Conservation (phyloP, 1,284 basidiomycete species). For the Ustilago lituana region DNA sequence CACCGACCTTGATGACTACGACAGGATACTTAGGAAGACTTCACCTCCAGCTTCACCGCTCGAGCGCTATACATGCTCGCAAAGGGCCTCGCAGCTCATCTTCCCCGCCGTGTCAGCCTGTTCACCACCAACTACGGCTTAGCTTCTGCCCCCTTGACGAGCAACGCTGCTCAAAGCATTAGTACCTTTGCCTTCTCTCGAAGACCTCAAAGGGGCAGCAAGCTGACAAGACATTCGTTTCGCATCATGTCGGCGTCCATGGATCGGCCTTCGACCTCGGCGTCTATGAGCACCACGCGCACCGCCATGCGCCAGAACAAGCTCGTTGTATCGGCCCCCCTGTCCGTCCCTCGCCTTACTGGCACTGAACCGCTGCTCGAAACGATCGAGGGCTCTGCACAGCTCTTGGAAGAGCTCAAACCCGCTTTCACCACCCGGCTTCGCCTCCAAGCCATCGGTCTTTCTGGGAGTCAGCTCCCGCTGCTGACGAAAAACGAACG, state of each 20-base stretch:
- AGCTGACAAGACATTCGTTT: neutral
- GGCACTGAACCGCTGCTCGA: slow-evolving; percentile 25
- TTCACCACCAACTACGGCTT: neutral
- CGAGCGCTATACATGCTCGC: slow-evolving; percentile 25
- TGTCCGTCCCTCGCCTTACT: slow-evolving; percentile 18
- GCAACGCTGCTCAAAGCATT: neutral
- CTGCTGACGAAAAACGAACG: slow-evolving; percentile 25
- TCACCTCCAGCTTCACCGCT: neutral
- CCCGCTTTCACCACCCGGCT: slow-evolving; percentile 20
- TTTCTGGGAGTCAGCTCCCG: slow-evolving; percentile 28
- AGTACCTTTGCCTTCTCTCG: neutral
- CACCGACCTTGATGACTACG: neutral
- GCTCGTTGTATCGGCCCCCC: slow-evolving; percentile 21
- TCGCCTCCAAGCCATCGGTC: slow-evolving; percentile 30
- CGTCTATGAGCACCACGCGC: slow-evolving; percentile 8
- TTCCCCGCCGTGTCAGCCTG: neutral
- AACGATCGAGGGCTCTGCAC: slow-evolving; percentile 14
- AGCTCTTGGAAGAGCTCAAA: slow-evolving; percentile 34
- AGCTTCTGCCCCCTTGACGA: neutral
- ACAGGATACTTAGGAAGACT: too few species aligned
- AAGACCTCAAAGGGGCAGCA: neutral
- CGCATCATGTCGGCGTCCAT: slow-evolving; percentile 7
- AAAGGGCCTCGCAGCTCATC: neutral
- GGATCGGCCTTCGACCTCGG: neutral
- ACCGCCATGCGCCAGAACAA: slow-evolving; percentile 27